Percentiles rank a stretch among this genome's conserved stretches.
Conservation (phyloP, 805 yeast species). For the Jamesozyma gamospora region DNA sequence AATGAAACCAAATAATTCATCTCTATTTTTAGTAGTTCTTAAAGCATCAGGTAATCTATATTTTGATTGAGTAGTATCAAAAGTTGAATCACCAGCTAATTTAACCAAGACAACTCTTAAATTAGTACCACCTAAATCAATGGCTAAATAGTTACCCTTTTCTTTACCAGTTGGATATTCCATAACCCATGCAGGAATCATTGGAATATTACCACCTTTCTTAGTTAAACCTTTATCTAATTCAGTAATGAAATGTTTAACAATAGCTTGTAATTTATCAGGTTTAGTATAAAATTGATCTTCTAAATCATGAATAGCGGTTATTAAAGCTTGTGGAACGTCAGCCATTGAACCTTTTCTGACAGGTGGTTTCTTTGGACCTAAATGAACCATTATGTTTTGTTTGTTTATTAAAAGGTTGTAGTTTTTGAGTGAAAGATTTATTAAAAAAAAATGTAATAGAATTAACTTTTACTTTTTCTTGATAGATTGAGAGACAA, state of each 20-base stretch:
- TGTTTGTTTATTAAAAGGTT: not conserved
- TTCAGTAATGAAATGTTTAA: slow-evolving; percentile 68
- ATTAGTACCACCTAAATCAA: slow-evolving; percentile 95
- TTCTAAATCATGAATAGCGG: slow-evolving; percentile 50
- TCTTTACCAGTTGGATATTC: slow-evolving; percentile 89
- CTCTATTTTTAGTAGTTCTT: slow-evolving; percentile 62
- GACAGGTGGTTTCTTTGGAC: slow-evolving; percentile 73
- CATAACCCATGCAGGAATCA: slow-evolving; percentile 96
- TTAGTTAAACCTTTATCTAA: slow-evolving; percentile 70
- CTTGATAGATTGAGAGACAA: not conserved
- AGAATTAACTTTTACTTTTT: not conserved
- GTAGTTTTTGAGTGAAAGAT: not conserved
- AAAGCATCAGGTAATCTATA: slow-evolving; percentile 65
- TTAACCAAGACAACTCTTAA: slow-evolving; percentile 83
- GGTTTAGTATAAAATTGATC: slow-evolving; percentile 50
- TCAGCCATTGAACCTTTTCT: slow-evolving; percentile 63
- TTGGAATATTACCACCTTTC: slow-evolving; percentile 81
- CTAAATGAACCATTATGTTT: slow-evolving; percentile 63
- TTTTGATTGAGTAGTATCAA: slow-evolving; percentile 80
- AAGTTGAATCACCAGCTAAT: slow-evolving; percentile 71
- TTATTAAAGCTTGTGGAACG: slow-evolving; percentile 53
- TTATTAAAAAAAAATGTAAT: not conserved
- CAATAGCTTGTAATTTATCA: slow-evolving; percentile 51
- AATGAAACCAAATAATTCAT: slow-evolving; percentile 75
- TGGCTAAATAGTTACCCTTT: slow-evolving; percentile 80